phyloP scores from a whole-genome alignment of 1,284 basidiomycete species.

The Ustilago vetiveriae region DNA sequence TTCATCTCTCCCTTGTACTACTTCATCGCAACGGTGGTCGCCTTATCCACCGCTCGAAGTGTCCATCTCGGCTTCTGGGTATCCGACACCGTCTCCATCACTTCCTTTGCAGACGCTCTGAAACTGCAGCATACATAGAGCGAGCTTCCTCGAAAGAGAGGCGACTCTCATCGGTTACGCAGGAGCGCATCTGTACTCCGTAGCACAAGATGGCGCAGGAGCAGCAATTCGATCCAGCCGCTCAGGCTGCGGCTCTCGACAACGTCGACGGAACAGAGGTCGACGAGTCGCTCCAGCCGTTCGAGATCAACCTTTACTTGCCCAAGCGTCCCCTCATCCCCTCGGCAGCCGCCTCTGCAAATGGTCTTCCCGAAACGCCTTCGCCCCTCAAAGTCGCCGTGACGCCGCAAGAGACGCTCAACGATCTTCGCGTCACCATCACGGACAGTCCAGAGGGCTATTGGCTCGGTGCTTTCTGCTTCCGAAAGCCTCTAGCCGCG shows the following conservation, averaged over 20 bases:
- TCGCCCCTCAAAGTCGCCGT: slow-evolving; percentile 63
- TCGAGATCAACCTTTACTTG: slow-evolving; percentile 63
- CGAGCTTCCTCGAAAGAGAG: not conserved
- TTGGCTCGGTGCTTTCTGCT: slow-evolving; percentile 66
- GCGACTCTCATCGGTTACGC: not conserved
- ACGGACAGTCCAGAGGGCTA: slow-evolving; percentile 66
- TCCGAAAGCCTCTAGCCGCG: slow-evolving; percentile 45
- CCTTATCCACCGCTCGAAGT: no score
- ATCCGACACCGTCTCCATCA: no score
- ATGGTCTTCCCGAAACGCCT: slow-evolving; percentile 63
- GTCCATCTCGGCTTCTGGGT: no score
- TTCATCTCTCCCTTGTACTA: no score
- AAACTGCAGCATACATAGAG: not conserved
- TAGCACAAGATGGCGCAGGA: slow-evolving; percentile 22
- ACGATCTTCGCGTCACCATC: slow-evolving; percentile 64
- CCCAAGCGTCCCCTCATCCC: slow-evolving; percentile 63
- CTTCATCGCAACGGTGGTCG: no score
- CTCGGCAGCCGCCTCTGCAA: slow-evolving; percentile 36
- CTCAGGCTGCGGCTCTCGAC: slow-evolving; percentile 8
- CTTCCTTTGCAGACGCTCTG: not conserved
- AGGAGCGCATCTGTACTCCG: not conserved
- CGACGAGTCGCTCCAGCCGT: slow-evolving; percentile 55
- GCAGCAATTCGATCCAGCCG: slow-evolving; percentile 7
- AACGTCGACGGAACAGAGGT: slow-evolving; percentile 22
- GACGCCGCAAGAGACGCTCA: slow-evolving; percentile 64